These are phyloP conservation scores for Eucalyptus rudis DNA, from an alignment of 345 rosid genomes.

Conservation along the genomic window DNA sequence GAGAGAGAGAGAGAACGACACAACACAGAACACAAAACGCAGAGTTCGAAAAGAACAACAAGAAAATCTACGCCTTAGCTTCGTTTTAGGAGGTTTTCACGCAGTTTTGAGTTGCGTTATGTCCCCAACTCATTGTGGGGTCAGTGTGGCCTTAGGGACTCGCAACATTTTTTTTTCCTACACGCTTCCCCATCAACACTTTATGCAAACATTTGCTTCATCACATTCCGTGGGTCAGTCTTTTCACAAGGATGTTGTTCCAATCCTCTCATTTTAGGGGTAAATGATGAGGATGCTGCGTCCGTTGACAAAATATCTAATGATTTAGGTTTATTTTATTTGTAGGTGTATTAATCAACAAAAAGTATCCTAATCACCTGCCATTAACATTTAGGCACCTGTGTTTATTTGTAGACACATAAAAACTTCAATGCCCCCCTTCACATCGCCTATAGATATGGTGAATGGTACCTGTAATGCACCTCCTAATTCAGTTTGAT, in stretches of 20 bases:
- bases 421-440: background rate
- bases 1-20: background rate
- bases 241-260: background rate
- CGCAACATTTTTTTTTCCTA: background rate
- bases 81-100: conserved; percentile 9
- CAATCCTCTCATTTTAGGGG: background rate
- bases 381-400: background rate
- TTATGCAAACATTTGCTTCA: background rate
- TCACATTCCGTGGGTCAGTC: background rate
- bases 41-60: conserved; percentile 35
- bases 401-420: background rate
- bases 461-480: background rate
- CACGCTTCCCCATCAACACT: background rate
- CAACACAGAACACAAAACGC: conserved; percentile 49
- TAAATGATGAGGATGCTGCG: background rate
- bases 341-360: background rate
- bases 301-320: background rate
- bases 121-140: conserved; percentile 4
- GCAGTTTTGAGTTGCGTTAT: conserved; percentile 7
- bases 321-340: background rate
- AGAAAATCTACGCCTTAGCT: conserved; percentile 1
- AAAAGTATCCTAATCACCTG: background rate
- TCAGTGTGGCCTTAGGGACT: background rate
- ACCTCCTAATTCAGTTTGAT: background rate
- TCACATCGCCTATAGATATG: background rate